Percentiles rank a stretch among this genome's conserved stretches.
Conservation (phyloP, 306 rosid genomes). For the Hippophae gyantsensis region DNA sequence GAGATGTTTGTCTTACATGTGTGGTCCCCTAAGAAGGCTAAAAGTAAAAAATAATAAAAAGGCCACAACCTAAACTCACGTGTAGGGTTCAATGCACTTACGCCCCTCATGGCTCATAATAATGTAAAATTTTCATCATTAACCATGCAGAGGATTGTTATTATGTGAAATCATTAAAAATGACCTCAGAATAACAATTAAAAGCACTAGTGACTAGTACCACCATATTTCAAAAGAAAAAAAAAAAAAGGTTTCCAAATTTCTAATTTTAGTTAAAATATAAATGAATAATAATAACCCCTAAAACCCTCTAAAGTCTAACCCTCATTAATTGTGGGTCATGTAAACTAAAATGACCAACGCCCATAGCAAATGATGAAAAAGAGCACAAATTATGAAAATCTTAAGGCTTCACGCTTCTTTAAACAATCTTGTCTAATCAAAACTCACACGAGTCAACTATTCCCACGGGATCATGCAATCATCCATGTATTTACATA, state of each 20-base stretch:
- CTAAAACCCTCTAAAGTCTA: slow-evolving; percentile 2
- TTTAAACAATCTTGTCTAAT: slow-evolving; percentile 45
- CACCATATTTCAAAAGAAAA: slow-evolving; percentile 12
- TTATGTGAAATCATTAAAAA: slow-evolving; percentile 89
- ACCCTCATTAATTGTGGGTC: slow-evolving; percentile 32
- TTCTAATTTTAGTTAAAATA: slow-evolving; percentile 25
- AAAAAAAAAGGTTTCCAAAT: slow-evolving; percentile 18
- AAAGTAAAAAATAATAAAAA: slow-evolving; percentile 12
- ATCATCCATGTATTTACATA: slow-evolving; percentile 30
- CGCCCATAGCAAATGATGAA: slow-evolving; percentile 32
- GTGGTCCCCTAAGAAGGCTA: slow-evolving; percentile 49
- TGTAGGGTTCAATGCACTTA: slow-evolving; percentile 87
- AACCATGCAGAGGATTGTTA: slow-evolving; percentile 84
- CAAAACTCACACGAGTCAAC: slow-evolving; percentile 29
- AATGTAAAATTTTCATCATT: slow-evolving; percentile 83
- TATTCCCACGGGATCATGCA: slow-evolving; percentile 27
- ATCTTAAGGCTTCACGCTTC: slow-evolving; percentile 65
- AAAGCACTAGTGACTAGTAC: too few relatives aligned
- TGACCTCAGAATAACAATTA: slow-evolving; percentile 49
- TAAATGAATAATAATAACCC: slow-evolving; percentile 13
- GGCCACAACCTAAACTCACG: slow-evolving; percentile 49
- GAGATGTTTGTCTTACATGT: slow-evolving; percentile 9
- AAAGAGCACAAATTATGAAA: slow-evolving; percentile 26
- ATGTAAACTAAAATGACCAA: slow-evolving; percentile 14
- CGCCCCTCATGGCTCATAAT: slow-evolving; percentile 36